phyloP scores from a whole-genome alignment of 306 rosid species.

The Vigna unguiculata region DNA sequence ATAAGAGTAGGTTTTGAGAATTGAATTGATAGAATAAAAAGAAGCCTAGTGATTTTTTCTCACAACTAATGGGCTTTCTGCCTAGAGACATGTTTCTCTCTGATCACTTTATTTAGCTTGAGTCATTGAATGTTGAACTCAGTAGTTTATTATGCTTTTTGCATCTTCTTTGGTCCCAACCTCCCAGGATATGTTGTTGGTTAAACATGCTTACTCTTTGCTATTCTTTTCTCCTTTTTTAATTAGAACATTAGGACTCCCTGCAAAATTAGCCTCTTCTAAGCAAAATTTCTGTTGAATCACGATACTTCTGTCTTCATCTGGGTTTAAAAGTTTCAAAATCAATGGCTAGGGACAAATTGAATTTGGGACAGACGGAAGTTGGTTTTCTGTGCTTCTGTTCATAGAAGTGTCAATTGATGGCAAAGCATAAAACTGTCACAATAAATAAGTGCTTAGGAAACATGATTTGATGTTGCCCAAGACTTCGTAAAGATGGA shows the following conservation, averaged over 20 bases:
- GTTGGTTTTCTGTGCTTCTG: slow-evolving; percentile 27
- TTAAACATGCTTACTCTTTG: slow-evolving; percentile 2
- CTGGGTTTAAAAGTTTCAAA: slow-evolving; percentile 26
- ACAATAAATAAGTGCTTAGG: slow-evolving; percentile 13
- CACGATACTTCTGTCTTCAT: slow-evolving; percentile 26
- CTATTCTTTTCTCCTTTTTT: slow-evolving; percentile 8
- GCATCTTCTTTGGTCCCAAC: slow-evolving; percentile 3
- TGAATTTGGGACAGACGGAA: slow-evolving; percentile 20
- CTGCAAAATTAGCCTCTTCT: slow-evolving; percentile 34
- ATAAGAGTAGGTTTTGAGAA: not conserved
- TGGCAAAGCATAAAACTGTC: not conserved
- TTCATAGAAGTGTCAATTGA: slow-evolving; percentile 28
- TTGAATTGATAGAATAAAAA: slow-evolving; percentile 21
- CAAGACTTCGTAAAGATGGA: slow-evolving; percentile 6
- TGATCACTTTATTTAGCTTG: slow-evolving; percentile 20
- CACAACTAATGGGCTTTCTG: not conserved
- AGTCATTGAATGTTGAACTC: slow-evolving; percentile 21
- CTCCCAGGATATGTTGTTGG: slow-evolving; percentile 24
- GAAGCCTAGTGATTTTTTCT: slow-evolving; percentile 10
- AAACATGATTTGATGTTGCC: slow-evolving; percentile 14
- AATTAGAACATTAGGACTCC: slow-evolving; percentile 33
- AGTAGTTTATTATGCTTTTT: slow-evolving; percentile 18
- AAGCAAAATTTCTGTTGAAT: not conserved
- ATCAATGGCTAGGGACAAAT: slow-evolving; percentile 26
- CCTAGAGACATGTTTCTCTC: slow-evolving; percentile 4